Conservation (phyloP, 257 asterid genomes). For the Coffea canephora region DNA sequence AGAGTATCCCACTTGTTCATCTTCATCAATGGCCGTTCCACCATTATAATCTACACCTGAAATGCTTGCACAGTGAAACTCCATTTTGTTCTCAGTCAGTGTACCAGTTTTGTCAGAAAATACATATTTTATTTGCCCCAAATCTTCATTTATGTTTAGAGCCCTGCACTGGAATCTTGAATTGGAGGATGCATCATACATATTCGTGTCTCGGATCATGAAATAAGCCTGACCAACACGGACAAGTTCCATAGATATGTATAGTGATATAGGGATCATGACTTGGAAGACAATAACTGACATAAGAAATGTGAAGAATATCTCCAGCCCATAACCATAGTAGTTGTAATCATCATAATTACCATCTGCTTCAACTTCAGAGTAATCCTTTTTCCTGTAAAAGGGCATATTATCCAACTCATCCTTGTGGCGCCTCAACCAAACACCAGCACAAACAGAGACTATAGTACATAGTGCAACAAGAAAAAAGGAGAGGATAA, state of each 20-base stretch:
- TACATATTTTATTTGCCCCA: conserved; percentile 96
- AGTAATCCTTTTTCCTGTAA: conserved; percentile 67
- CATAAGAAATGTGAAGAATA: conserved; percentile 85
- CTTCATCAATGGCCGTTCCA: conserved; percentile 37
- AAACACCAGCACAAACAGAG: conserved; percentile 66
- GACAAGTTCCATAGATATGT: conserved; percentile 97
- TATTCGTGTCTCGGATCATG: conserved; percentile 70
- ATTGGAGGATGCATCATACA: conserved; percentile 70
- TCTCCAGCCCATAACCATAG: conserved; percentile 89
- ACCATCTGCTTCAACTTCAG: conserved; percentile 29
- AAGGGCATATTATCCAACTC: conserved; percentile 75
- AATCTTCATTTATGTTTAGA: conserved; percentile 91
- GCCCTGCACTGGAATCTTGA: conserved; percentile 96
- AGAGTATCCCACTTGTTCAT: conserved; percentile 42
- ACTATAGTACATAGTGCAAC: conserved; percentile 59
- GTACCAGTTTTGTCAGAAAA: conserved; percentile 99
- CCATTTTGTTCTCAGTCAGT: conserved; percentile 98
- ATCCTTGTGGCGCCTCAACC: conserved; percentile 71
- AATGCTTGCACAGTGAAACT: conserved; percentile 89
- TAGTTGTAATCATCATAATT: conserved; percentile 53
- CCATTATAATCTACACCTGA: conserved; percentile 64
- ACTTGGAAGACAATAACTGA: conserved; percentile 91
- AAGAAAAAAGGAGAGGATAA: conserved; percentile 72
- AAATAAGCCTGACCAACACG: conserved; percentile 98
- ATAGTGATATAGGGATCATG: conserved; percentile 95